Conservation (phyloP, 257 asterid genomes). For the Solanum chilense region DNA sequence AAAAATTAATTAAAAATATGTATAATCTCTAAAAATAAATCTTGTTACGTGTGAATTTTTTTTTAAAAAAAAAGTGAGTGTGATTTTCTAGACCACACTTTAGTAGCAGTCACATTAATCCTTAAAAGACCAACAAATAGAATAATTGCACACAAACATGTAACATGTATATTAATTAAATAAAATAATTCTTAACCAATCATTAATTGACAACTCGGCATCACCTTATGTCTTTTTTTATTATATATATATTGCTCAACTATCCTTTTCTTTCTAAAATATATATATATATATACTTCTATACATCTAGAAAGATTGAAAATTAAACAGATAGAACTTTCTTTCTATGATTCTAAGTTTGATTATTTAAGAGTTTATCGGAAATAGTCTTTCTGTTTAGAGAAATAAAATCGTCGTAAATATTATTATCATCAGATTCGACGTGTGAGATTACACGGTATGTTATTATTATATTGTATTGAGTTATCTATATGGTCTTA, state of each 20-base stretch:
- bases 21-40: neutral
- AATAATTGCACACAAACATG: neutral
- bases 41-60: neutral
- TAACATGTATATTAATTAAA: neutral
- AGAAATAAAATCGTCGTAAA: neutral
- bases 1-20: neutral
- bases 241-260: neutral
- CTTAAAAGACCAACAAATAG: neutral
- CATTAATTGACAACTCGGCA: neutral
- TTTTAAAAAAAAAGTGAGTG: neutral
- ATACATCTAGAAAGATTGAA: neutral
- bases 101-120: neutral
- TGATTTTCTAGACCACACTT: neutral
- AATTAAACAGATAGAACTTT: neutral
- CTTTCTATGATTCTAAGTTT: neutral
- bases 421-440: neutral
- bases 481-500: neutral
- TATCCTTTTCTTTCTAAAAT: neutral
- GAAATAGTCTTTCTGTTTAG: neutral
- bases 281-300: neutral
- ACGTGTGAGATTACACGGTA: neutral
- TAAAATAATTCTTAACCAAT: neutral
- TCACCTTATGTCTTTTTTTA: neutral
- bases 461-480: neutral
- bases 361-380: neutral